phyloP scores from a whole-genome alignment of 495 filamentous ascomycete genomes.

The Aspergillus nidulans region DNA sequence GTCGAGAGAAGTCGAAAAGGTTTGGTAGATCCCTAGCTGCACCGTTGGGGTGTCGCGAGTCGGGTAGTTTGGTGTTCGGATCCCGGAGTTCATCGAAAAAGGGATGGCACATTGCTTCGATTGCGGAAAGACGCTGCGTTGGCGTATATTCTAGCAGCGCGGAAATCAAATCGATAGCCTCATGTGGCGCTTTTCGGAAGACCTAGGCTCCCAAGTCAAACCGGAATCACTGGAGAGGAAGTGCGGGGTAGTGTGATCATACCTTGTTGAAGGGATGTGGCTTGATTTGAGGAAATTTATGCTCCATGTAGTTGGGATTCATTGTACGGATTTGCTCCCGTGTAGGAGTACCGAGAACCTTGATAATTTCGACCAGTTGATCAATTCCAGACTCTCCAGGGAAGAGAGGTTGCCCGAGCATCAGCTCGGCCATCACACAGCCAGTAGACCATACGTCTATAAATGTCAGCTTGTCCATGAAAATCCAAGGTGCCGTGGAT shows the following conservation, averaged over 20 bases:
- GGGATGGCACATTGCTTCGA: constrained; percentile 96
- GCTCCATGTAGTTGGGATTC: constrained; percentile 99
- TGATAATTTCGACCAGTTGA: constrained; percentile 99
- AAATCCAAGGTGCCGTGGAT: background rate
- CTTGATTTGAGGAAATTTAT: constrained; percentile 99
- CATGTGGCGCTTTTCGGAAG: constrained; percentile 87
- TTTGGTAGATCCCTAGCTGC: constrained; percentile 74
- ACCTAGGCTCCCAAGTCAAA: constrained; percentile 51
- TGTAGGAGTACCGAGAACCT: constrained; percentile 96
- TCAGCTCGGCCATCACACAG: constrained; percentile 98
- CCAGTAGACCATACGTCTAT: constrained; percentile 99
- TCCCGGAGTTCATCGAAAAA: constrained; percentile 98
- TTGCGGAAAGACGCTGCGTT: constrained; percentile 86
- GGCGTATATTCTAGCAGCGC: constrained; percentile 93
- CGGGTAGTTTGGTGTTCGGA: constrained; percentile 79
- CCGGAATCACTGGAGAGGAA: background rate
- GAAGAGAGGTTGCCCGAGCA: constrained; percentile 97
- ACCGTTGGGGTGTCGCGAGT: constrained; percentile 81
- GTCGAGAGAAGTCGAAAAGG: constrained; percentile 89
- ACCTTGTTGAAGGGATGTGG: constrained; percentile 98
- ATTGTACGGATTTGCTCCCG: constrained; percentile 98
- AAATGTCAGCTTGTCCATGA: constrained; percentile 18
- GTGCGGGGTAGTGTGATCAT: constrained; percentile 11
- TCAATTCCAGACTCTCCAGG: constrained; percentile 99
- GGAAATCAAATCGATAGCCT: constrained; percentile 94